A percentile compares a stretch with the other conserved stretches of the same genome.
Evolutionary conservation across 257 asterid genomes (phyloP).

Genomic region (Cynanchum wilfordii): DNA sequence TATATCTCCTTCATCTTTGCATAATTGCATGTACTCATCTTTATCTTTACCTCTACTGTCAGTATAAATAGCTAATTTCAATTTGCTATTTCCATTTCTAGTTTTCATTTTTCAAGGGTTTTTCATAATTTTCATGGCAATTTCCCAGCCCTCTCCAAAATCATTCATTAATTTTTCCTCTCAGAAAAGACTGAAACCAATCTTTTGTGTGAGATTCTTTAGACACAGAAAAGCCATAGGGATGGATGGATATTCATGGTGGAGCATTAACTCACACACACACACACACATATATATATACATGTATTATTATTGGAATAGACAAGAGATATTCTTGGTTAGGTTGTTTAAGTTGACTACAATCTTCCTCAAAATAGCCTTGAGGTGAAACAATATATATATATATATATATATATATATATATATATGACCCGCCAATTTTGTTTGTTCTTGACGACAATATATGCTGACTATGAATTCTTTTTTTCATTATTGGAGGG

Average conservation of each 20-base stretch:
- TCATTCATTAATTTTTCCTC: neutral
- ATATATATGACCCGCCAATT: neutral
- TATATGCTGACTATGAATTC: neutral
- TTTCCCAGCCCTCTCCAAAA: neutral
- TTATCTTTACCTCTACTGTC: neutral
- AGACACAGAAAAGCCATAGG: no score
- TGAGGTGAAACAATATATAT: no score
- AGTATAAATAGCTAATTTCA: neutral
- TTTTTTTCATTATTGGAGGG: neutral
- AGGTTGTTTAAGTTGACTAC: constrained; percentile 7
- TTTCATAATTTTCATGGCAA: neutral
- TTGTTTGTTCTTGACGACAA: neutral
- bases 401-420: no score
- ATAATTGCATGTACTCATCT: neutral
- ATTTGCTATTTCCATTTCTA: neutral
- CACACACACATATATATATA: no score
- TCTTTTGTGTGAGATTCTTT: neutral
- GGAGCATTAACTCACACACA: neutral
- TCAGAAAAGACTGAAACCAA: neutral
- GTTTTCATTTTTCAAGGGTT: constrained; percentile 6
- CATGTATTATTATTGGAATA: neutral
- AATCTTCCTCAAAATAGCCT: neutral
- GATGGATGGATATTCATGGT: neutral
- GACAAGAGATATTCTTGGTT: constrained; percentile 1
- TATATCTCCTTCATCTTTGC: neutral